Percentiles rank a stretch among this genome's conserved stretches.
Evolutionary conservation across 169 alveolate species (phyloP).

Genomic region (Eimeria acervulina): DNA sequence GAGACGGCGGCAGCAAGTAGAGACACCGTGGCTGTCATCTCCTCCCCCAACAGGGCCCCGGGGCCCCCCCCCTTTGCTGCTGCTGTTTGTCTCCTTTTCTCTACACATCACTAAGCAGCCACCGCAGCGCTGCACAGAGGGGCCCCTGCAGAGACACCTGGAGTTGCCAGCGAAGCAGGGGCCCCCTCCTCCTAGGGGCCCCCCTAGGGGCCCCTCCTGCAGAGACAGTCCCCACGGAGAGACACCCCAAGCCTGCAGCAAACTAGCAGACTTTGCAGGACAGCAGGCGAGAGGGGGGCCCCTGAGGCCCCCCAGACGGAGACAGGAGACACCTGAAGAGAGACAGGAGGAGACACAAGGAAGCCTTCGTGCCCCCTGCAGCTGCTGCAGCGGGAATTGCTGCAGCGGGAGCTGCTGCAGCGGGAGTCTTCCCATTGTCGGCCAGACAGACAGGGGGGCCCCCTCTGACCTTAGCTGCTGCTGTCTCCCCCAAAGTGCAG

Average conservation of each 20-base stretch:
- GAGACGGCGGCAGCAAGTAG: slow-evolving; percentile 42
- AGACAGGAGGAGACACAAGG: no score
- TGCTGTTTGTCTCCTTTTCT: background rate
- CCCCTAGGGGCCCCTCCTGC: background rate
- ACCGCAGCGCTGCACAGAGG: background rate
- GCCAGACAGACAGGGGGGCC: no score
- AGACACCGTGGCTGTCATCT: background rate
- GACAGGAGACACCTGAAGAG: no score
- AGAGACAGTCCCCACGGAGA: background rate
- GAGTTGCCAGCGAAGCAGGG: background rate
- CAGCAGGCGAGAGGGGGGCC: no score
- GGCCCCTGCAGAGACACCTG: background rate
- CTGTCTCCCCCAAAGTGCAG: slow-evolving; percentile 10
- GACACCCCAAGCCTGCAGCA: background rate
- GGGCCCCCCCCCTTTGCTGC: no score
- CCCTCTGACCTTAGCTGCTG: background rate
- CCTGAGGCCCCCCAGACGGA: no score
- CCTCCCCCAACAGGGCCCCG: no score
- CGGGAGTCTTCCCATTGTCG: no score
- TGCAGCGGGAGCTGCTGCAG: slow-evolving; percentile 34
- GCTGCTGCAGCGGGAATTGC: no score
- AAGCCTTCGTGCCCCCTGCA: no score
- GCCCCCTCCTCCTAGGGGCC: slow-evolving; percentile 27
- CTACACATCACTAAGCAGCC: background rate
- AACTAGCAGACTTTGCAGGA: no score